These are phyloP conservation scores for Parietaria judaica DNA, from an alignment of 306 rosid genomes.

Conservation along the genomic window DNA sequence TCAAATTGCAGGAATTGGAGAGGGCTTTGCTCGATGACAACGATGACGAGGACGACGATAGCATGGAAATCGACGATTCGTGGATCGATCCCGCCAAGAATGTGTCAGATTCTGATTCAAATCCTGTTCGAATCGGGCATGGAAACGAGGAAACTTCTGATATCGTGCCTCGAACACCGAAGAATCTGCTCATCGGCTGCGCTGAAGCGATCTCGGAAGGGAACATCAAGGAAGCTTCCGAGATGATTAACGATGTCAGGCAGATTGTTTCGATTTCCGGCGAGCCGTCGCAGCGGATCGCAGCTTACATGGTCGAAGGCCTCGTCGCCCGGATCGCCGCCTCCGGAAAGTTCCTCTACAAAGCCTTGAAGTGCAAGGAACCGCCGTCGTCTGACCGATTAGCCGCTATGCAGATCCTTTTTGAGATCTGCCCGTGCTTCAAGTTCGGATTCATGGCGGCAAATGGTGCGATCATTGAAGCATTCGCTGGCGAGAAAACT, in stretches of 20 bases:
- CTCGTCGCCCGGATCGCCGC: slow-evolving; percentile 80
- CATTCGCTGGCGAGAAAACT: slow-evolving; percentile 54
- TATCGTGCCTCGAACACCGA: slow-evolving; percentile 42
- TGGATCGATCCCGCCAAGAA: slow-evolving; percentile 56
- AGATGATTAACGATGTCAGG: slow-evolving; percentile 61
- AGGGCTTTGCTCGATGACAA: slow-evolving; percentile 71
- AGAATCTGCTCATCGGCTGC: slow-evolving; percentile 62
- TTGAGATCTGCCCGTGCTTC: slow-evolving; percentile 95
- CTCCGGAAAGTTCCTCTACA: slow-evolving; percentile 70
- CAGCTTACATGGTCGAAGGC: slow-evolving; percentile 98
- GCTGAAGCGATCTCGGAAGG: slow-evolving; percentile 75
- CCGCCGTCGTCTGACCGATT: slow-evolving; percentile 87
- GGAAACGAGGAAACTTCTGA: slow-evolving; percentile 41
- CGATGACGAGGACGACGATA: slow-evolving; percentile 46
- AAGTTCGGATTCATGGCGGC: slow-evolving; percentile 90
- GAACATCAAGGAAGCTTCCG: slow-evolving; percentile 43
- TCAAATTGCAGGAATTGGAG: slow-evolving; percentile 79
- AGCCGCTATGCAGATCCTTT: slow-evolving; percentile 94
- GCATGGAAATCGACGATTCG: slow-evolving; percentile 81
- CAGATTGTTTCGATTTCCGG: slow-evolving; percentile 81
- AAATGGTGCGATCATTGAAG: slow-evolving; percentile 74
- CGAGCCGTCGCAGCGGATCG: slow-evolving; percentile 93
- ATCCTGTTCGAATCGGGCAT: slow-evolving; percentile 50
- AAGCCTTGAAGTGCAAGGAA: slow-evolving; percentile 83
- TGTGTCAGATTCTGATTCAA: slow-evolving; percentile 10